Percentiles rank a stretch among this genome's conserved stretches.
Evolutionary conservation across 257 asterid species (phyloP).

Genomic region (Forsythia suspensa): DNA sequence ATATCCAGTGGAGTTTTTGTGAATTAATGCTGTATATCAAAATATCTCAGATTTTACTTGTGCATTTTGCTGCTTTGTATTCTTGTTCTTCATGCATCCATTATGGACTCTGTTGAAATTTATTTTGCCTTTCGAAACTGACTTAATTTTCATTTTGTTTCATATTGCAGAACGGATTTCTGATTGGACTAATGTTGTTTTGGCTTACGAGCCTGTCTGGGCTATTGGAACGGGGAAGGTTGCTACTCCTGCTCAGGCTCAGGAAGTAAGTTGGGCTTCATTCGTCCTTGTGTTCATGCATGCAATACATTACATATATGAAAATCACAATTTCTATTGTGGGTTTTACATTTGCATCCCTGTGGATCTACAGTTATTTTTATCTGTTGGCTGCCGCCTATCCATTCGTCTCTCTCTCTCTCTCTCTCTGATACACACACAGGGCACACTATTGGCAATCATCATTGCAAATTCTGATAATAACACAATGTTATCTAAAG

Average conservation of each 20-base stretch:
- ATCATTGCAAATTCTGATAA: conserved; percentile 11
- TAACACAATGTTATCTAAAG: neutral
- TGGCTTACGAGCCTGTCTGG: conserved; percentile 99
- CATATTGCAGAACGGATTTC: conserved; percentile 55
- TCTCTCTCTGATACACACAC: neutral
- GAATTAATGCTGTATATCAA: neutral
- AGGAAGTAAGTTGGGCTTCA: conserved; percentile 66
- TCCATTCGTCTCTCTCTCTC: neutral
- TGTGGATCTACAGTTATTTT: neutral
- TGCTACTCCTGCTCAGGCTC: conserved; percentile 96
- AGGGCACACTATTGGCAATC: neutral
- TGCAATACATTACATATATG: neutral
- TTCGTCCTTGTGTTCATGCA: neutral
- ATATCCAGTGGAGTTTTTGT: neutral
- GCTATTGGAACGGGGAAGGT: conserved; percentile 99
- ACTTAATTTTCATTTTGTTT: conserved; percentile 4
- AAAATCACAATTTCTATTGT: neutral
- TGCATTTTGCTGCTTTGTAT: neutral
- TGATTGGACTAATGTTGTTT: conserved; percentile 81
- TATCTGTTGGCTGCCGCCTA: neutral
- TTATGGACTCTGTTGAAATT: neutral
- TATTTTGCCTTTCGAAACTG: neutral
- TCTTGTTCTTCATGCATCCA: neutral
- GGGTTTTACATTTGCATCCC: conserved; percentile 3
- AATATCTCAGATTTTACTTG: neutral